Percentiles rank a stretch among this genome's conserved stretches.
These are phyloP conservation scores for Ogataea saltuana DNA, from an alignment of 805 yeast species.

Conservation along the genomic window DNA sequence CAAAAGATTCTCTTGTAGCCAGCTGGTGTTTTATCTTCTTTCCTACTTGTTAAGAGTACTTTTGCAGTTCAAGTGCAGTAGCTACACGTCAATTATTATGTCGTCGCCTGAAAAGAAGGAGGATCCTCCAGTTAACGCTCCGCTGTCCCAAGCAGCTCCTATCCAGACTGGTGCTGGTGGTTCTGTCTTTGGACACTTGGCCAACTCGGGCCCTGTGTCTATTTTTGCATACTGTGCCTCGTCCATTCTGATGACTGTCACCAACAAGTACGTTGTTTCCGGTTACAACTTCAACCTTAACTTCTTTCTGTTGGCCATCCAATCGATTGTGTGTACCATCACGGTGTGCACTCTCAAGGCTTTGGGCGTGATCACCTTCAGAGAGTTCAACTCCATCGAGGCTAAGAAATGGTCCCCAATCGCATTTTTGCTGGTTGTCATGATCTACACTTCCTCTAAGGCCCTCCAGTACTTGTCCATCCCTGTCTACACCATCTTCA, in stretches of 20 bases:
- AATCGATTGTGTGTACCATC: constrained; percentile 77
- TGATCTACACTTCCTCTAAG: constrained; percentile 96
- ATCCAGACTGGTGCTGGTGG: constrained; percentile 19
- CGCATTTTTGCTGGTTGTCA: constrained; percentile 80
- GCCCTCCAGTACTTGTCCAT: constrained; percentile 88
- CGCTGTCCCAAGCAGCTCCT: constrained; percentile 20
- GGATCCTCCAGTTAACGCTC: constrained; percentile 25
- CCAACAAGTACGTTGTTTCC: constrained; percentile 91
- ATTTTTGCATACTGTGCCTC: constrained; percentile 86
- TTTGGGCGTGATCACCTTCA: constrained; percentile 77
- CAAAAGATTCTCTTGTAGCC: too few species aligned
- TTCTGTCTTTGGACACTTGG: constrained; percentile 29
- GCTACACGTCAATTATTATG: constrained; percentile 13
- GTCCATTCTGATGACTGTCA: constrained; percentile 95
- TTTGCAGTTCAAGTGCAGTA: background rate
- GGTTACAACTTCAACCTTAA: constrained; percentile 74
- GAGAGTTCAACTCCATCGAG: constrained; percentile 82
- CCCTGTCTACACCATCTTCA: constrained; percentile 97
- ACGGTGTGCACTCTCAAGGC: constrained; percentile 73
- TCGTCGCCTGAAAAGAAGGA: constrained; percentile 30
- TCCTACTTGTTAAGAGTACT: background rate
- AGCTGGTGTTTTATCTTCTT: constrained; percentile 1
- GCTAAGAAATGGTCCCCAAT: constrained; percentile 97
- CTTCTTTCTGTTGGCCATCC: constrained; percentile 86
- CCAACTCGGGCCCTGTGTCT: constrained; percentile 65